phyloP scores from a whole-genome alignment of 2,329 filamentous ascomycete species.

The Talaromyces albobiverticillius region DNA sequence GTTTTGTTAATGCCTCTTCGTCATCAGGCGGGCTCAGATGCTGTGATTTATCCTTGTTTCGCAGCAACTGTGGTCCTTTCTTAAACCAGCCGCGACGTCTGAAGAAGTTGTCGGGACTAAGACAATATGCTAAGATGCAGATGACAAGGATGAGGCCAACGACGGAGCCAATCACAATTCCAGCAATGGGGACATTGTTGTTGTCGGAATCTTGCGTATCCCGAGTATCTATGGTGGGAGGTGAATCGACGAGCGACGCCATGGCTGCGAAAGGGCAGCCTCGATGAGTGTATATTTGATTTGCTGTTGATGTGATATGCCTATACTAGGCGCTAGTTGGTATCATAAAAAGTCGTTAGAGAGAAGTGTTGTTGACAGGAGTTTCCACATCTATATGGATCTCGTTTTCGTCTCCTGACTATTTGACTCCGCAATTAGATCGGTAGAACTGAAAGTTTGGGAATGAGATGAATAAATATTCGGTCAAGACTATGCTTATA shows the following conservation, averaged over 20 bases:
- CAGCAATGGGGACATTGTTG: background rate
- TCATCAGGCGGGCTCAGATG: conserved; percentile 5
- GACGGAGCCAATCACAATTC: conserved; percentile 11
- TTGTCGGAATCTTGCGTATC: background rate
- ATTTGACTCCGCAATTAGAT: background rate
- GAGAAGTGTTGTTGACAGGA: background rate
- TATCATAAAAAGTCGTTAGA: background rate
- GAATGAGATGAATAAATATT: background rate
- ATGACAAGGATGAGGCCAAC: background rate
- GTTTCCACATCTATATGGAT: background rate
- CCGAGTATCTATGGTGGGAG: conserved; percentile 1
- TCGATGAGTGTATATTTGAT: background rate
- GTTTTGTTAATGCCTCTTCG: conserved; percentile 11
- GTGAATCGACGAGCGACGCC: background rate
- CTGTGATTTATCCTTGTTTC: background rate
- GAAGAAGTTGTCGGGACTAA: conserved; percentile 14
- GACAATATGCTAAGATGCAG: conserved; percentile 3
- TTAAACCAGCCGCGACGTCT: conserved; percentile 14
- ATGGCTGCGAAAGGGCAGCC: conserved; percentile 4
- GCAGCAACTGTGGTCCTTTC: background rate
- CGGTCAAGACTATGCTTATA: background rate
- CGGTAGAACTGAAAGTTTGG: background rate
- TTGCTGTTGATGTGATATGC: background rate
- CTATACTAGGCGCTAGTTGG: background rate
- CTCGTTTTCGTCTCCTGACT: background rate